Conservation (phyloP, 495 filamentous ascomycete genomes). For the Oidiodendron maius region DNA sequence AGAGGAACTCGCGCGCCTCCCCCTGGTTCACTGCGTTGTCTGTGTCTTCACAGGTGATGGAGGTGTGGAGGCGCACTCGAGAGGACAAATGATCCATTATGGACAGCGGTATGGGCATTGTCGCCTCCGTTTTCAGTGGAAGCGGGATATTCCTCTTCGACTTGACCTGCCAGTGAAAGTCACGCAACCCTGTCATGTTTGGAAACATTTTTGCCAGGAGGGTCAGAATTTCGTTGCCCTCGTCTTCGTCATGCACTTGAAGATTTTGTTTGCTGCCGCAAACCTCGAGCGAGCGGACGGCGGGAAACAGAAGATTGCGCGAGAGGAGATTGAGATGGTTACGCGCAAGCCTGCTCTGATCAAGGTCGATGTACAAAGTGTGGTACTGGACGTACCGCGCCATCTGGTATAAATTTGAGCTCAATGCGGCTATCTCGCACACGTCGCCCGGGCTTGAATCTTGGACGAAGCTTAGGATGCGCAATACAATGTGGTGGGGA, state of each 20-base stretch:
- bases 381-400: slow-evolving; percentile 14
- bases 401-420: slow-evolving; percentile 8
- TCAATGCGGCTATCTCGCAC: slow-evolving; percentile 7
- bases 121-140: too few relatives aligned
- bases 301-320: neutral
- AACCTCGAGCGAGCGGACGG: neutral
- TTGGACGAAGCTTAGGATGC: slow-evolving; percentile 7
- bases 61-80: slow-evolving; percentile 1
- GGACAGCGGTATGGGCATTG: neutral
- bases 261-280: neutral
- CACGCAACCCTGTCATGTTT: slow-evolving; percentile 10
- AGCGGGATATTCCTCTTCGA: too few relatives aligned
- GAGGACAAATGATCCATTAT: neutral
- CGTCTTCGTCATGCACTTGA: too few relatives aligned
- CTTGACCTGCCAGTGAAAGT: neutral
- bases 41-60: neutral
- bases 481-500: slow-evolving; percentile 4
- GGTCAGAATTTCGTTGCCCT: slow-evolving; percentile 6
- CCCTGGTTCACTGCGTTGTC: too few relatives aligned
- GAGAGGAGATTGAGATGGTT: slow-evolving; percentile 1
- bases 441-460: slow-evolving; percentile 7
- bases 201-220: slow-evolving; percentile 7
- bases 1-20: slow-evolving; percentile 7
- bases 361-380: slow-evolving; percentile 8
- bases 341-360: neutral